These are phyloP conservation scores for Akanthomyces dipterigenus DNA, from an alignment of 2,329 filamentous ascomycete genomes.

Conservation along the genomic window DNA sequence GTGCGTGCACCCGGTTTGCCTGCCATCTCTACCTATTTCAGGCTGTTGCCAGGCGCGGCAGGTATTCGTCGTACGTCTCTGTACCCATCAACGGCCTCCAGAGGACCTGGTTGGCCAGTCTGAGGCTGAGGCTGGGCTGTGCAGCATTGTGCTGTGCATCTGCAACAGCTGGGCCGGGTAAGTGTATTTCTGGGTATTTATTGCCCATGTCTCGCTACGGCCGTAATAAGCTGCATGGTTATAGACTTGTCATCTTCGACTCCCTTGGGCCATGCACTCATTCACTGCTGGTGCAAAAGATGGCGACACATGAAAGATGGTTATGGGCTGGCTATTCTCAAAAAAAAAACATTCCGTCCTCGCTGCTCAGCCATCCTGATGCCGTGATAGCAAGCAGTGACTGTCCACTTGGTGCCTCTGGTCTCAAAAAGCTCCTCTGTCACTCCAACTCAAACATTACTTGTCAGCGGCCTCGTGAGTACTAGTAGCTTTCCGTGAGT, in stretches of 20 bases:
- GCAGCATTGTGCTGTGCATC: constrained; percentile 3
- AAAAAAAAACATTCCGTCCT: too few species aligned
- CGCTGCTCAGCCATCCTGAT: too few species aligned
- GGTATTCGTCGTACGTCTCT: too few species aligned
- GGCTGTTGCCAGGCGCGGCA: background rate
- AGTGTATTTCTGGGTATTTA: background rate
- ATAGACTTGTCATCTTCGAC: too few species aligned
- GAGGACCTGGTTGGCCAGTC: background rate
- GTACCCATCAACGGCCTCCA: background rate
- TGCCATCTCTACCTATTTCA: background rate
- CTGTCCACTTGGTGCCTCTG: background rate
- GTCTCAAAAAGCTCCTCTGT: background rate
- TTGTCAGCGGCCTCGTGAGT: background rate
- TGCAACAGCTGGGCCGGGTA: background rate
- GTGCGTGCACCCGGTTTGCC: background rate
- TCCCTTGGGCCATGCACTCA: too few species aligned
- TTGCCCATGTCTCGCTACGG: too few species aligned
- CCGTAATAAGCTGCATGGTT: too few species aligned
- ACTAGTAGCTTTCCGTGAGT: background rate
- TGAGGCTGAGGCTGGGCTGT: constrained; percentile 6
- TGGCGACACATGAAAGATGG: too few species aligned
- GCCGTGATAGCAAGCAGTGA: background rate
- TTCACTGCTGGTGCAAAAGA: too few species aligned
- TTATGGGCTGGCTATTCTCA: too few species aligned
- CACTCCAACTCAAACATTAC: background rate